Evolutionary conservation across 1,284 basidiomycete species (phyloP).

Genomic region (Testicularia cyperi): DNA sequence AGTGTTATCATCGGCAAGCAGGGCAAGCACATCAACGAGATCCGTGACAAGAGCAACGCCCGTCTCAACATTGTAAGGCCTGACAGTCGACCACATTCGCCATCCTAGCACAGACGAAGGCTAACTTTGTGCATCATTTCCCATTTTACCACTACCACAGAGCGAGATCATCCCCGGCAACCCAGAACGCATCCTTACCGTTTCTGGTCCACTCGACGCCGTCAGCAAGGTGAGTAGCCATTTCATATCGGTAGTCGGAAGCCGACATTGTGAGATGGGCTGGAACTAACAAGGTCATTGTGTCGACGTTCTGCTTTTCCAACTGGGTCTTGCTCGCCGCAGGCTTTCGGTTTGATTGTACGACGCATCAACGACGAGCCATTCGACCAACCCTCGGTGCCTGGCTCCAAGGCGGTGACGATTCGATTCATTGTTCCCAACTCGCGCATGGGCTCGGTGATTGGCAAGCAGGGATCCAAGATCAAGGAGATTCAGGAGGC

Average conservation of each 20-base stretch:
- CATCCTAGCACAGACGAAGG: too few species aligned
- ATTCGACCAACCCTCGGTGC: conserved; percentile 93
- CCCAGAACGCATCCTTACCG: conserved; percentile 95
- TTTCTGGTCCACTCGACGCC: conserved; percentile 94
- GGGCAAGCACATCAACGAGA: conserved; percentile 96
- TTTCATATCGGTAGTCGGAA: too few species aligned
- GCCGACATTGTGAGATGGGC: too few species aligned
- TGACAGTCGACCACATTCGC: too few species aligned
- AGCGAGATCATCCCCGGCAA: conserved; percentile 68
- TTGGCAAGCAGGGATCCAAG: conserved; percentile 94
- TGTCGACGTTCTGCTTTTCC: too few species aligned
- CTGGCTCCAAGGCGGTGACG: conserved; percentile 94
- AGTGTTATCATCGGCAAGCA: conserved; percentile 98
- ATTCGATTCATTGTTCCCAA: conserved; percentile 98
- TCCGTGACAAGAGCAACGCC: conserved; percentile 93
- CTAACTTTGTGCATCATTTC: too few species aligned
- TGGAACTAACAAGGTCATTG: too few species aligned
- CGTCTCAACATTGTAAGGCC: conserved; percentile 63
- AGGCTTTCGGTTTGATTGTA: conserved; percentile 98
- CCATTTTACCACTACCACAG: conserved; percentile 1
- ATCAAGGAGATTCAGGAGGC: conserved; percentile 99
- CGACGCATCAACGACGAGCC: conserved; percentile 99
- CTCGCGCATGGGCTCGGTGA: conserved; percentile 98
- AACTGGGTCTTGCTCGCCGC: conserved; percentile 3
- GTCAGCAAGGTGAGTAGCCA: conserved; percentile 86